These are phyloP conservation scores for Lachancea dasiensis DNA, from an alignment of 805 yeast genomes.

Conservation along the genomic window DNA sequence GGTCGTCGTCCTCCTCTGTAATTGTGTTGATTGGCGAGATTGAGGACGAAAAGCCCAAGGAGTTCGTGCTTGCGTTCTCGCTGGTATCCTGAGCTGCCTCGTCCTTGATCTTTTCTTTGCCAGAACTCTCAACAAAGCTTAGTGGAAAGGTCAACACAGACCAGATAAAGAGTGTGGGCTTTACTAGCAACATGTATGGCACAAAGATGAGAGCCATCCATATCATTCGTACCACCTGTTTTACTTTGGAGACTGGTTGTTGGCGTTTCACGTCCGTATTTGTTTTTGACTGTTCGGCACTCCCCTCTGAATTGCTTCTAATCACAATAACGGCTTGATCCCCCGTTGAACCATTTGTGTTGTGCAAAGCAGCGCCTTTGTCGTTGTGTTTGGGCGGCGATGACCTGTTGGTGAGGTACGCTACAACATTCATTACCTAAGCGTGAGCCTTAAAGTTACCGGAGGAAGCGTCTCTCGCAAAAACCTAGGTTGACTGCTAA, in stretches of 20 bases:
- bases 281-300: background rate
- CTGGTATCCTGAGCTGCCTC: slow-evolving; percentile 1
- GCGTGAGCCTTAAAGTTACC: background rate
- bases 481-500: background rate
- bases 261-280: background rate
- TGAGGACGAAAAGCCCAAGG: background rate
- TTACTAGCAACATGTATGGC: slow-evolving; percentile 45
- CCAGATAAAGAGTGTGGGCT: slow-evolving; percentile 48
- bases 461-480: background rate
- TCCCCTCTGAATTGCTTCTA: background rate
- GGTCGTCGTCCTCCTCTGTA: slow-evolving; percentile 24
- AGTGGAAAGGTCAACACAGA: slow-evolving; percentile 52
- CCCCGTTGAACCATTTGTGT: background rate
- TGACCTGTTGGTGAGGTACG: slow-evolving; percentile 10
- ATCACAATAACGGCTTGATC: background rate
- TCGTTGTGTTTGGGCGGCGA: slow-evolving; percentile 8
- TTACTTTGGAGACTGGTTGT: background rate
- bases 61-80: background rate
- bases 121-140: slow-evolving; percentile 33
- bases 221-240: slow-evolving; percentile 11
- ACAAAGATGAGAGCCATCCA: slow-evolving; percentile 37
- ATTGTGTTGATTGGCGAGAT: slow-evolving; percentile 5
- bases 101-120: slow-evolving; percentile 1
- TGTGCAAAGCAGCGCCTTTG: background rate
- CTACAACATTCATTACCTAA: slow-evolving; percentile 11